Evolutionary conservation across 768 basidiomycete species (phyloP), one percentile per base, ranked within the genome.

Genomic region (Paxillus involutus): DNA sequence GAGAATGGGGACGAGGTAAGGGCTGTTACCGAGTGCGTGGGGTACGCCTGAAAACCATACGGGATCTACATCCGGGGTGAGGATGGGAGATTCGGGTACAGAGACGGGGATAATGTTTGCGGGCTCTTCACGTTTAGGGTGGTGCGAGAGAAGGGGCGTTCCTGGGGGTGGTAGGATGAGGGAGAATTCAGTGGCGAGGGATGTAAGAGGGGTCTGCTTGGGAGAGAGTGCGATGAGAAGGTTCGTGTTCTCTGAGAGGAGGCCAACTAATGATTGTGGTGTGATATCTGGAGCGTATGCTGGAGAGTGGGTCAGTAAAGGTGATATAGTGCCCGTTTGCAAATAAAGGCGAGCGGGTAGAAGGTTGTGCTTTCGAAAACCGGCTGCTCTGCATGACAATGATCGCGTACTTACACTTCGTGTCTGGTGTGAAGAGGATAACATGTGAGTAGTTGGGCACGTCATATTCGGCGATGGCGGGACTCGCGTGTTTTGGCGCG

Each of bases 151-250:
- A 46, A 97, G 80, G 2, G 88, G 86, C 0, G 87, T 88, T 2
- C 86, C 86, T 2, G 93, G 89, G 6, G 93, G 91, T 16, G 91
- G 89, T 24, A 92, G 86, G 49, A 93, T 82, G 52, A 98, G 79
- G 36, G 89, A 90, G 77, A 98, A 98, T 75, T 99, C 97, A 46
- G 91, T 71, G 0, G 94, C 91, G 51, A 96, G 81, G 12, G 88
- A 82, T 12, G 84, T 78, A 10, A 95, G 75, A 40, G 89, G 76
- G 3, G 85, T 86, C 72, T 88, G 81, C 73, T 82, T 86, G 61
- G 88, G 75, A 2, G 91, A 88, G 55, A 96, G 81, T 3, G 88
- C 83, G 60, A 97, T 73, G 59, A 99, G 81, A 52, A 98, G 75
- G 75, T 98, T 97, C 51, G 89, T 85, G 56, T 83, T 78, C 56